Evolutionary conservation across 129 eudicot genomes (phyloP).

Genomic region (Artemisia argyi): DNA sequence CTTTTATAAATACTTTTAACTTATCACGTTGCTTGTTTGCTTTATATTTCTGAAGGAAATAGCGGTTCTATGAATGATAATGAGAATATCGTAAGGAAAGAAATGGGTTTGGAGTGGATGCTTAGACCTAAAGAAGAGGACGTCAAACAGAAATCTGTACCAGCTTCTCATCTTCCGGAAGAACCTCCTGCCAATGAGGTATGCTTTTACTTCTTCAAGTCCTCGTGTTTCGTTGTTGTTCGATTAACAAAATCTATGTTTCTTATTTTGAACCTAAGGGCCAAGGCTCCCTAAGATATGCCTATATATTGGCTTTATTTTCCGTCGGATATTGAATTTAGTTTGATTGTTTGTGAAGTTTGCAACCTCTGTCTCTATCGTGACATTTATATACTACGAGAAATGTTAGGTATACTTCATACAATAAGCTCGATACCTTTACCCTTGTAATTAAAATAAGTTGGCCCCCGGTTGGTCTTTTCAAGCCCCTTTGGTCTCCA

Average conservation of each 20-base stretch:
- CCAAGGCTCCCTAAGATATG: not conserved
- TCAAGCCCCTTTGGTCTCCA: too few relatives aligned
- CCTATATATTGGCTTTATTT: not conserved
- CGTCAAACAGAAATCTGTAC: conserved; percentile 25
- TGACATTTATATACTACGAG: not conserved
- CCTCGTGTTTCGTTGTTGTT: not conserved
- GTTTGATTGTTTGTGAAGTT: not conserved
- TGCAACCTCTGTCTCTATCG: not conserved
- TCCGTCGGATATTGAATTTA: not conserved
- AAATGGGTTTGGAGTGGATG: conserved; percentile 96
- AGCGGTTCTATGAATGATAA: conserved; percentile 5
- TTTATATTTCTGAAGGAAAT: conserved; percentile 21
- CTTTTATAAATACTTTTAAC: not conserved
- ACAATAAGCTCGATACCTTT: too few relatives aligned
- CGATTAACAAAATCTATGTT: conserved; percentile 2
- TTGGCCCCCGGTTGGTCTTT: too few relatives aligned
- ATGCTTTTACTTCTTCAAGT: conserved; percentile 14
- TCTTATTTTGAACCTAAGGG: not conserved
- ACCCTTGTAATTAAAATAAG: too few relatives aligned
- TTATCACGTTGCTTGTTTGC: not conserved
- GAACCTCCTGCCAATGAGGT: conserved; percentile 74
- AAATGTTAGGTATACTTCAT: not conserved
- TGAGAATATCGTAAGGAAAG: conserved; percentile 51
- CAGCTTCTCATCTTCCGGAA: conserved; percentile 34
- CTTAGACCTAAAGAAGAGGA: conserved; percentile 71